These are phyloP conservation scores for Acmispon strigosus DNA, from an alignment of 306 rosid genomes.

Conservation along the genomic window DNA sequence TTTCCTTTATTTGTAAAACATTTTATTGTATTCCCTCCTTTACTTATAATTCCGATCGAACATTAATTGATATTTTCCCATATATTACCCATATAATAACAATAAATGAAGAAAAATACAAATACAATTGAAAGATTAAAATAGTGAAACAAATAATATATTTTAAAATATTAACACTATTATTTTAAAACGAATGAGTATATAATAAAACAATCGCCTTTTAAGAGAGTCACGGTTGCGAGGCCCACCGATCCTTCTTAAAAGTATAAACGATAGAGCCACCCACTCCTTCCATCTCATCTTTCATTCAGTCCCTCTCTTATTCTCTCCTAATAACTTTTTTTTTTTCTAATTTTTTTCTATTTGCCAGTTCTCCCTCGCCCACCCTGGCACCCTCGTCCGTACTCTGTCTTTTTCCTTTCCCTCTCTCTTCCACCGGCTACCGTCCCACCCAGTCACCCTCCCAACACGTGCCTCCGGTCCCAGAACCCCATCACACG, in stretches of 20 bases:
- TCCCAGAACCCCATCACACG: slow-evolving; percentile 15
- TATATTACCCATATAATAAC: too few species aligned
- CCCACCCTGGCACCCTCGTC: slow-evolving; percentile 86
- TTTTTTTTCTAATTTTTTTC: slow-evolving; percentile 26
- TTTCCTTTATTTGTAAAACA: too few species aligned
- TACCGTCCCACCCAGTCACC: slow-evolving; percentile 33
- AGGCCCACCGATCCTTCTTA: slow-evolving; percentile 11
- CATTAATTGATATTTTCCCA: too few species aligned
- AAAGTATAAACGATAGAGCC: slow-evolving; percentile 27
- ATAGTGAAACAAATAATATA: too few species aligned
- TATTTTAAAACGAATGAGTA: too few species aligned
- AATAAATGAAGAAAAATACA: too few species aligned
- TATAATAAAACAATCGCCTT: too few species aligned
- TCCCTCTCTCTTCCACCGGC: slow-evolving; percentile 31
- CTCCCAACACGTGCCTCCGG: slow-evolving; percentile 21
- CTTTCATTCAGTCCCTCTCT: not conserved
- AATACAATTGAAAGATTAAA: too few species aligned
- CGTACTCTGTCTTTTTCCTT: slow-evolving; percentile 55
- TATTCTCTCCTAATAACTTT: not conserved
- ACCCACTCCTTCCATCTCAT: not conserved
- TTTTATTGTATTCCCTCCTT: too few species aligned
- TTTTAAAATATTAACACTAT: too few species aligned
- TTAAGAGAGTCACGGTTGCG: slow-evolving; percentile 7
- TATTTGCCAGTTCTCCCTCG: slow-evolving; percentile 20
- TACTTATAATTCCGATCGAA: too few species aligned